Conservation (phyloP, 176 grass and related monocot genomes). For the Thinopyrum elongatum region DNA sequence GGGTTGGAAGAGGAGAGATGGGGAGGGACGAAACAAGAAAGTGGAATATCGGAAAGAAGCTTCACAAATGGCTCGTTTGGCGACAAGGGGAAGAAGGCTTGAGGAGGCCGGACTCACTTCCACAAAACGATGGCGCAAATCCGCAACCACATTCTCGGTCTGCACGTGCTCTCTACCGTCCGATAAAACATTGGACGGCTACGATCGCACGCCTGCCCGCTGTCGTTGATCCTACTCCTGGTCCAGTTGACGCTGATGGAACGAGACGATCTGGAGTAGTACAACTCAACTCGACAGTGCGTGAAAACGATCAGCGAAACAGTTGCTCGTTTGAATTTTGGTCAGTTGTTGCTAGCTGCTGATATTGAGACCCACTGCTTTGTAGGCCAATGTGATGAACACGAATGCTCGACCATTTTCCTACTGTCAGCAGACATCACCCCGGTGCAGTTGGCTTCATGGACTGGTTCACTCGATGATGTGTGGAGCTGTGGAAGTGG, state of each 20-base stretch:
- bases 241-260: neutral
- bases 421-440: neutral
- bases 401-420: neutral
- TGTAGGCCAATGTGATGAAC: neutral
- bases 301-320: neutral
- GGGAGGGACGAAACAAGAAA: constrained; percentile 24
- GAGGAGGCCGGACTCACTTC: neutral
- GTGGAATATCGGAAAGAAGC: constrained; percentile 34
- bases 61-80: constrained; percentile 15
- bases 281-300: neutral
- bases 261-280: neutral
- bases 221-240: neutral
- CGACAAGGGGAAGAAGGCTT: neutral
- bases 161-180: neutral
- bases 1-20: neutral
- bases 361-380: neutral
- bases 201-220: neutral
- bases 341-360: neutral
- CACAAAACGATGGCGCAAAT: neutral
- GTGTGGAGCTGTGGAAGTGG: neutral
- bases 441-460: neutral
- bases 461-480: neutral
- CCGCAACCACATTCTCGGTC: neutral
- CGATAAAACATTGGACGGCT: neutral
- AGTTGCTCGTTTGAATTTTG: neutral